Evolutionary conservation across 306 rosid genomes (phyloP).

Genomic region (Quercus parvula): DNA sequence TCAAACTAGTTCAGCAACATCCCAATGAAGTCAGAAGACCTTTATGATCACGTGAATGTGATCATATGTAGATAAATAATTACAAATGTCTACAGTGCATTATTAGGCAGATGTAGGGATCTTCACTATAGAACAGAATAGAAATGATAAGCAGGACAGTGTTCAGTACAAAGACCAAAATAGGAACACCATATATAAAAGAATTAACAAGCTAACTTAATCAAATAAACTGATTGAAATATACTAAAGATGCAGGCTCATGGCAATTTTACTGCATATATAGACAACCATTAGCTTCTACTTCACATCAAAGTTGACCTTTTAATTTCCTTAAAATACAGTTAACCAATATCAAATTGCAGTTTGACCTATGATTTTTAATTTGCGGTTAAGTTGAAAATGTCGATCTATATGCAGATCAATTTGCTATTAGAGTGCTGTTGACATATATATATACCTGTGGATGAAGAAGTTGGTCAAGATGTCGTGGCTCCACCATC

Average conservation of each 20-base stretch:
- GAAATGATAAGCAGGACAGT: background rate
- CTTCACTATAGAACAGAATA: background rate
- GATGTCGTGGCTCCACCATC: conserved; percentile 94
- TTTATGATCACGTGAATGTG: conserved; percentile 10
- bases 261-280: background rate
- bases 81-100: background rate
- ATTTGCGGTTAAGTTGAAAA: conserved; percentile 2
- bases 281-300: background rate
- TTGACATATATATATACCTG: conserved; percentile 49
- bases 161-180: background rate
- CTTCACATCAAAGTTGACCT: background rate
- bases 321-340: background rate
- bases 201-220: too few species aligned
- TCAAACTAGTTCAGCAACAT: conserved; percentile 66
- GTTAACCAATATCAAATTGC: background rate
- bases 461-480: conserved; percentile 95
- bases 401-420: background rate
- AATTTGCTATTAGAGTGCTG: background rate
- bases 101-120: background rate
- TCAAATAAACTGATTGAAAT: too few species aligned
- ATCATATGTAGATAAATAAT: conserved; percentile 1
- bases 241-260: too few species aligned
- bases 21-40: conserved; percentile 17
- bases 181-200: background rate
- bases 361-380: conserved; percentile 1